A percentile compares a stretch with the other conserved stretches of the same genome.
Conservation (phyloP, 768 basidiomycete genomes). For the Cyathus striatus region DNA sequence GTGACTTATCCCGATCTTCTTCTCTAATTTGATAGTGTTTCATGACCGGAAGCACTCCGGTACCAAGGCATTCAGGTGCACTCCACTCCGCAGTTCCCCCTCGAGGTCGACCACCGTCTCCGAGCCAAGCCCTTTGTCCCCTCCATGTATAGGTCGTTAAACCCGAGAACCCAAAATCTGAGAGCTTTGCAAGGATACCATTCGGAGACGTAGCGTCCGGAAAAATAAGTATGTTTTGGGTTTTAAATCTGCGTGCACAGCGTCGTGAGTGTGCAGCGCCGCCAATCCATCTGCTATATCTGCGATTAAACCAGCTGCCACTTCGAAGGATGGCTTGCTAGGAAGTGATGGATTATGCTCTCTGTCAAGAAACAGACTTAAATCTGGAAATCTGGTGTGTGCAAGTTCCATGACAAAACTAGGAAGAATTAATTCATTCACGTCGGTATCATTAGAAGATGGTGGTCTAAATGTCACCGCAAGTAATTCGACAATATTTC, state of each 20-base stretch:
- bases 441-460: not conserved
- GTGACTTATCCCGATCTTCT: not conserved
- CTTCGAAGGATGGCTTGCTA: not conserved
- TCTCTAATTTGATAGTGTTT: no score
- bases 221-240: not conserved
- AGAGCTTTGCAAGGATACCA: not conserved
- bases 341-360: not conserved
- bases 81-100: not conserved
- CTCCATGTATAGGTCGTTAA: not conserved
- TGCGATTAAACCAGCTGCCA: not conserved
- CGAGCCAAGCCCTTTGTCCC: not conserved
- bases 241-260: not conserved
- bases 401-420: not conserved
- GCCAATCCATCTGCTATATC: not conserved
- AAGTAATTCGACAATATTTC: not conserved
- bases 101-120: not conserved
- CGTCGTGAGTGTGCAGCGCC: not conserved
- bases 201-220: not conserved
- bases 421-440: not conserved
- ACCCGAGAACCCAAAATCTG: not conserved
- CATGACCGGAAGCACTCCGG: not conserved
- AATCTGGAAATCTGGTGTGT: not conserved
- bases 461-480: not conserved
- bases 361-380: not conserved
- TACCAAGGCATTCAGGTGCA: not conserved